phyloP scores from a whole-genome alignment of 768 basidiomycete genomes.

The Psilocybe cubensis region DNA sequence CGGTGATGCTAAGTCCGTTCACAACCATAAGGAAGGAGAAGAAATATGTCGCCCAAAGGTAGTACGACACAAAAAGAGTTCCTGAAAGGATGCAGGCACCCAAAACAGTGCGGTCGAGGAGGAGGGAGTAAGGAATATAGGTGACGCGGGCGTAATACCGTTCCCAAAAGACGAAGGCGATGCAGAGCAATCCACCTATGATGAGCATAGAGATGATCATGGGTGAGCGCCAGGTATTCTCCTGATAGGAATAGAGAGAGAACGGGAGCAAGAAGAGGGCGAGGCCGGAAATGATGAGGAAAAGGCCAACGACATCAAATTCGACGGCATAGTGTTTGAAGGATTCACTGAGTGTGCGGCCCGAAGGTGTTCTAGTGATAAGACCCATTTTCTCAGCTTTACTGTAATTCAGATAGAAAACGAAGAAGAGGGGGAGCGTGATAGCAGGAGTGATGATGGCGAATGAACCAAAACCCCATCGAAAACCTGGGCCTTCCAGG shows the following conservation, averaged over 20 bases:
- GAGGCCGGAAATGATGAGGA: slow-evolving; percentile 1
- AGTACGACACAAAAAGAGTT: background rate
- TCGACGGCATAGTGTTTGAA: background rate
- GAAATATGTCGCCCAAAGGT: slow-evolving; percentile 5
- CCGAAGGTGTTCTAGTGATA: background rate
- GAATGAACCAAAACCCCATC: slow-evolving; percentile 3
- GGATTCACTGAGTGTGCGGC: background rate
- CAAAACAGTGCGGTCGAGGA: slow-evolving; percentile 4
- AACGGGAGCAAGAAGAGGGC: slow-evolving; percentile 6
- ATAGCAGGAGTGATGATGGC: slow-evolving; percentile 1
- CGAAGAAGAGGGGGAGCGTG: slow-evolving; percentile 5
- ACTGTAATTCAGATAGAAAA: slow-evolving; percentile 2
- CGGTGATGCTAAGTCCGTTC: slow-evolving; percentile 5
- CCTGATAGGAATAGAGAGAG: slow-evolving; percentile 5
- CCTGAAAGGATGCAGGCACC: slow-evolving; percentile 2
- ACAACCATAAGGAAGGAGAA: slow-evolving; percentile 5
- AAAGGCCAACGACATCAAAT: background rate
- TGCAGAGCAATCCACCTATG: background rate
- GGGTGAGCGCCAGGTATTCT: background rate
- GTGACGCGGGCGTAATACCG: background rate
- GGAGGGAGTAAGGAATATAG: slow-evolving; percentile 2
- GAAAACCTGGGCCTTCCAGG: slow-evolving; percentile 2
- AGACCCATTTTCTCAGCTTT: slow-evolving; percentile 3
- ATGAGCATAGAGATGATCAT: slow-evolving; percentile 5
- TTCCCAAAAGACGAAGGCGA: slow-evolving; percentile 4